These are phyloP conservation scores for Alternaria incomplexa DNA, from an alignment of 2,329 filamentous ascomycete genomes.

Conservation along the genomic window DNA sequence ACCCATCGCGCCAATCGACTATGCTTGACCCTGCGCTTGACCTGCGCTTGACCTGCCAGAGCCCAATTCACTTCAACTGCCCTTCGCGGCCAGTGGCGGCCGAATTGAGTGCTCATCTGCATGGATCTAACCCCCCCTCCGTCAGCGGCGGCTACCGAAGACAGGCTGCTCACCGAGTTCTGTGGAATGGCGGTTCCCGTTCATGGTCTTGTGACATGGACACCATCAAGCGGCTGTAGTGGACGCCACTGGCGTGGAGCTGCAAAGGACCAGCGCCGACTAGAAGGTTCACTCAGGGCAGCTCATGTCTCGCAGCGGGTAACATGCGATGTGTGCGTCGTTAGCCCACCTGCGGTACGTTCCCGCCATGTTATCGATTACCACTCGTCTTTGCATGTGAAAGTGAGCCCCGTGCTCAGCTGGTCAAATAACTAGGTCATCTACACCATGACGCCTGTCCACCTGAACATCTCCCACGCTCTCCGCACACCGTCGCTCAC, in stretches of 20 bases:
- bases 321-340: slow-evolving; percentile 29
- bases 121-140: slow-evolving; percentile 16
- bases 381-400: slow-evolving; percentile 36
- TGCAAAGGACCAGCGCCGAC: slow-evolving; percentile 29
- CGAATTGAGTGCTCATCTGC: slow-evolving; percentile 15
- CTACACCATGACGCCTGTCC: slow-evolving; percentile 10
- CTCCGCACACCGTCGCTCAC: slow-evolving; percentile 30
- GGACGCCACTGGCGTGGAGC: slow-evolving; percentile 37
- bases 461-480: background rate
- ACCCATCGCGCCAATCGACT: slow-evolving; percentile 9
- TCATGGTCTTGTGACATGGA: slow-evolving; percentile 41
- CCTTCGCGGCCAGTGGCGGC: slow-evolving; percentile 12
- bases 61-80: slow-evolving; percentile 28
- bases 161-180: slow-evolving; percentile 21
- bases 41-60: slow-evolving; percentile 22
- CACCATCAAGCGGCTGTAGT: slow-evolving; percentile 22
- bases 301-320: slow-evolving; percentile 42
- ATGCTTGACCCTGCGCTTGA: slow-evolving; percentile 6
- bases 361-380: slow-evolving; percentile 26
- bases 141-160: slow-evolving; percentile 26
- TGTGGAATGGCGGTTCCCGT: slow-evolving; percentile 20
- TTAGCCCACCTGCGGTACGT: slow-evolving; percentile 21
- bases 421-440: slow-evolving; percentile 29
- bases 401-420: slow-evolving; percentile 28
- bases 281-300: slow-evolving; percentile 27